These are phyloP conservation scores for Xylariaceae sp. DNA, from an alignment of 2,329 filamentous ascomycete genomes.

Conservation along the genomic window DNA sequence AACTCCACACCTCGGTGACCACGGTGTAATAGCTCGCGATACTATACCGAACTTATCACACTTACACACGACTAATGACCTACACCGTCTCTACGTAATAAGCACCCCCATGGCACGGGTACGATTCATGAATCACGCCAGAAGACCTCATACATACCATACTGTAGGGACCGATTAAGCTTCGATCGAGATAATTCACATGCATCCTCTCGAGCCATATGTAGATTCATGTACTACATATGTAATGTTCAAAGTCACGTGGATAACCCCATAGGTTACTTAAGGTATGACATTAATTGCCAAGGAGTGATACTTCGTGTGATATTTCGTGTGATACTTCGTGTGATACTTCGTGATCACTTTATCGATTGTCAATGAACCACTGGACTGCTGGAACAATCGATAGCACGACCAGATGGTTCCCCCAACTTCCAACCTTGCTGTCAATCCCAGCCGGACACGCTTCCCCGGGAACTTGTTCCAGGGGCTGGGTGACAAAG, in stretches of 20 bases:
- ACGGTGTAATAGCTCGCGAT: conserved; percentile 6
- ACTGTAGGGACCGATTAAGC: not conserved
- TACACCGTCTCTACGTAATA: no score
- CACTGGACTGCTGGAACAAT: no score
- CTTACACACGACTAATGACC: not conserved
- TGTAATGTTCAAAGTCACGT: no score
- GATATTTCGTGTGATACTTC: no score
- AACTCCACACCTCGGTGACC: conserved; percentile 11
- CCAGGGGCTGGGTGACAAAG: not conserved
- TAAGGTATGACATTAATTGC: no score
- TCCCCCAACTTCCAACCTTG: conserved; percentile 15
- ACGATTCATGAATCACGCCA: no score
- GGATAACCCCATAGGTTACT: no score
- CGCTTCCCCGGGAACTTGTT: conserved; percentile 27
- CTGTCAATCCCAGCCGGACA: conserved; percentile 24
- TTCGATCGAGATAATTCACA: not conserved
- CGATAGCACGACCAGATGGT: conserved; percentile 11
- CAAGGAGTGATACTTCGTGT: no score
- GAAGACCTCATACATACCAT: no score
- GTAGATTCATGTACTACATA: no score
- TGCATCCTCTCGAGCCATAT: not conserved
- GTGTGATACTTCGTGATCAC: conserved; percentile 4
- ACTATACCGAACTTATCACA: not conserved
- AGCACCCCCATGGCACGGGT: no score
- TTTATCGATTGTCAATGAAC: conserved; percentile 19